phyloP scores from a whole-genome alignment of 345 rosid genomes.

The Atalantia buxifolia region DNA sequence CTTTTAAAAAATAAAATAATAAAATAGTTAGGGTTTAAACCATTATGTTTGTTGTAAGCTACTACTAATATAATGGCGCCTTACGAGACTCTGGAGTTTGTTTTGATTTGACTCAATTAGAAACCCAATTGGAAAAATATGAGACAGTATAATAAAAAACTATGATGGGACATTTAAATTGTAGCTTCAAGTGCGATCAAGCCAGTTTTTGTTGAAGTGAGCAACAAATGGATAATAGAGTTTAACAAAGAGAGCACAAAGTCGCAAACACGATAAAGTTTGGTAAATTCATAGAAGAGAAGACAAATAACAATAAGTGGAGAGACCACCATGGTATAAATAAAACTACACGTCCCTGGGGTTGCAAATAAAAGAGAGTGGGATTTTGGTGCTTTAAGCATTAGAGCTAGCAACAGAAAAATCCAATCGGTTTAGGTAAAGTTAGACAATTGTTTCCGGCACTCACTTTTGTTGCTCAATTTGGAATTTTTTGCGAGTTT shows the following conservation, averaged over 20 bases:
- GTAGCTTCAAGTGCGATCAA: neutral
- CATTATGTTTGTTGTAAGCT: no score
- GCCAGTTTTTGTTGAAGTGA: neutral
- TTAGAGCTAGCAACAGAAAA: neutral
- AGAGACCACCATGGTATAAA: constrained; percentile 4
- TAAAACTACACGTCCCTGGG: neutral
- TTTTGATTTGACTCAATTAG: no score
- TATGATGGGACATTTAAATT: no score
- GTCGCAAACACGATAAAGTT: neutral
- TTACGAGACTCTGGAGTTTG: no score
- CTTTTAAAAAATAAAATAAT: no score
- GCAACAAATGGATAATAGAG: neutral
- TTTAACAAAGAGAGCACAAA: neutral
- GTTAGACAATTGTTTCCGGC: neutral
- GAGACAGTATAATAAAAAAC: no score
- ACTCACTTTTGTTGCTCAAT: constrained; percentile 1
- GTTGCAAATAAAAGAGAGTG: constrained; percentile 2
- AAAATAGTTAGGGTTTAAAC: no score
- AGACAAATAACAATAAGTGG: constrained; percentile 14
- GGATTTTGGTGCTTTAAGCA: neutral
- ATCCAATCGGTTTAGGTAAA: neutral
- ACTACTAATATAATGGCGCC: no score
- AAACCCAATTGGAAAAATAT: no score
- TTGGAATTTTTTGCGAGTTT: neutral
- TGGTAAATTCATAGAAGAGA: neutral